Base-by-base conservation (phyloP, 2,329 filamentous ascomycete genomes). In the Cercospora sojina region DNA sequence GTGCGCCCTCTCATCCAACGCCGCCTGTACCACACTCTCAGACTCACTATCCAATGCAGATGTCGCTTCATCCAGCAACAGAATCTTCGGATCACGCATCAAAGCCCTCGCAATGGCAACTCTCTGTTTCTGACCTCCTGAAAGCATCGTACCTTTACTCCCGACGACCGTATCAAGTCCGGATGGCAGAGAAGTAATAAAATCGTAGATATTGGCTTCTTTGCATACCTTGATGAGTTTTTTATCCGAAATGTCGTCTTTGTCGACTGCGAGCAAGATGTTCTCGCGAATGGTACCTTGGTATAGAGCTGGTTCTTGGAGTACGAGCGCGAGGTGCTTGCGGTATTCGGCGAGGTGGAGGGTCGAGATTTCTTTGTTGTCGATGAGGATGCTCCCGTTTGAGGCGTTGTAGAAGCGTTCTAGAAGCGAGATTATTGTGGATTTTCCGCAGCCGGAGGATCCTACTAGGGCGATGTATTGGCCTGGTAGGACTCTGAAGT, bases 21-120 rank as follows among this genome's bases (percentile, higher is more conserved):
- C 89, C 0, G 80, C 81, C 76, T 93, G 88, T 9, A 91, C 87
- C 0, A 88, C 79, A 69, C 85, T 85, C 74, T 91, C 89, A 0
- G 85, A 87, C 72, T 89, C 84, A 0, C 87, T 87, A 70, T 91
- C 89, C 0, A 91, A 80, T 64, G 80, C 83, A 3, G 80, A 83
- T 0, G 86, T 88, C 3, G 86, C 85, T 74, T 88, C 86, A 60
- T 89, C 86, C 0, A 89, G 77, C 0, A 88, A 76, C 2, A 88
- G 74, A 5, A 88, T 74, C 6, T 76, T 74, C 0, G 85, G 85
- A 25, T 83, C 79, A 0, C 84, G 79, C 5, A 87, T 77, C 4
- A 87, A 74, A 0, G 85, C 85, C 5, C 84, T 77, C 0, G 85
- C 85, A 49, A 87, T 84, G 0, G 82, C 82, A 2, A 87, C 77